These are phyloP conservation scores for Colletotrichum salicis DNA, from an alignment of 2,329 filamentous ascomycete species.

Conservation along the genomic window DNA sequence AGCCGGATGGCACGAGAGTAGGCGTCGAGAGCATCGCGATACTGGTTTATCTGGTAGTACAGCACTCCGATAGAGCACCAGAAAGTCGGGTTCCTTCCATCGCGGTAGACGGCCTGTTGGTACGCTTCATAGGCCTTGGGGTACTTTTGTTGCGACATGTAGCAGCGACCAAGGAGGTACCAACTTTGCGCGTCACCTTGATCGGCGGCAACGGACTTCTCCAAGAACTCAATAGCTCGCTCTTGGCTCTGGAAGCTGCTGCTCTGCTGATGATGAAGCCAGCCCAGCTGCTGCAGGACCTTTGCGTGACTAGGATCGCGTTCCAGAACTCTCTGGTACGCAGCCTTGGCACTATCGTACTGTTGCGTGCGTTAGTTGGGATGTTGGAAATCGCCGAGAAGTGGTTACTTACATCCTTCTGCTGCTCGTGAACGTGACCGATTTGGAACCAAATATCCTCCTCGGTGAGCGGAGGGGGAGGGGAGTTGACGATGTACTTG, in stretches of 20 bases:
- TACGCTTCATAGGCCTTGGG: slow-evolving; percentile 98
- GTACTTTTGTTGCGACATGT: slow-evolving; percentile 99
- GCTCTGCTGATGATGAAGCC: slow-evolving; percentile 97
- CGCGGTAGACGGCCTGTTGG: slow-evolving; percentile 97
- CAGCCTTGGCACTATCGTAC: slow-evolving; percentile 93
- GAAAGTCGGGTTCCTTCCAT: slow-evolving; percentile 97
- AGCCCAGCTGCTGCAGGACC: slow-evolving; percentile 96
- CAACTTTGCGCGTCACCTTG: slow-evolving; percentile 97
- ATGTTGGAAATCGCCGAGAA: slow-evolving; percentile 40
- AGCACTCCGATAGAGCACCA: slow-evolving; percentile 99
- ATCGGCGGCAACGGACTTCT: slow-evolving; percentile 94
- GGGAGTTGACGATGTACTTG: slow-evolving; percentile 95
- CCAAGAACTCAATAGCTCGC: slow-evolving; percentile 94
- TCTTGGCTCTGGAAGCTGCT: slow-evolving; percentile 92
- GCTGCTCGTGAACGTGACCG: slow-evolving; percentile 97
- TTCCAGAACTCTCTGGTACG: slow-evolving; percentile 92
- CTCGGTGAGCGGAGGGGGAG: slow-evolving; percentile 90
- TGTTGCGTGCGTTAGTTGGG: slow-evolving; percentile 53
- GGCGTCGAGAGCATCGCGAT: slow-evolving; percentile 95
- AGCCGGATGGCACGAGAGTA: slow-evolving; percentile 96
- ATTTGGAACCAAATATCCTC: slow-evolving; percentile 99
- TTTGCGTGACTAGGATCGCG: slow-evolving; percentile 97
- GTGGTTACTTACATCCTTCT: slow-evolving; percentile 84
- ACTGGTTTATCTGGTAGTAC: slow-evolving; percentile 99
- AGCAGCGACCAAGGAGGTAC: slow-evolving; percentile 97